Percentiles rank a stretch among this genome's conserved stretches.
phyloP scores from a whole-genome alignment of 768 basidiomycete species.

The Phaeolepiota aurea region DNA sequence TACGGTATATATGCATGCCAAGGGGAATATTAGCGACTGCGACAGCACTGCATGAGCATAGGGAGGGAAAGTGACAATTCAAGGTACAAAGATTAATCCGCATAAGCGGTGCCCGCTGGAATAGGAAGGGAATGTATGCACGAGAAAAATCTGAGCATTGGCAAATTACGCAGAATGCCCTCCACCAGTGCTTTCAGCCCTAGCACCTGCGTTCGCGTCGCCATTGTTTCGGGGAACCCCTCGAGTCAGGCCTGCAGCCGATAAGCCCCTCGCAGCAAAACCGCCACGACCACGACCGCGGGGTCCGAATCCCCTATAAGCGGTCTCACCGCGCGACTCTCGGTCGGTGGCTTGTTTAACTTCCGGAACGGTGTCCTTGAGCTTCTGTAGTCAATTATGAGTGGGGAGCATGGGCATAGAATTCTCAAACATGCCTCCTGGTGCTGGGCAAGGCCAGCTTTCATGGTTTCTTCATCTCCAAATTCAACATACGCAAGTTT shows the following conservation, averaged over 20 bases:
- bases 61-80: too few species aligned
- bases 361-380: conserved; percentile 58
- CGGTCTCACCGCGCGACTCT: conserved; percentile 30
- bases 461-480: conserved; percentile 82
- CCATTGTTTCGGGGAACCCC: conserved; percentile 15
- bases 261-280: conserved; percentile 58
- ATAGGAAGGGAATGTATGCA: not conserved
- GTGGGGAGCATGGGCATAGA: conserved; percentile 4
- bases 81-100: not conserved
- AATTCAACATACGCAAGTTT: conserved; percentile 86
- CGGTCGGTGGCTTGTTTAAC: conserved; percentile 66
- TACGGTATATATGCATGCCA: conserved; percentile 1
- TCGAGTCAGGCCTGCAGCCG: conserved; percentile 59
- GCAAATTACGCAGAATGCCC: not conserved
- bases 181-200: not conserved
- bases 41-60: not conserved
- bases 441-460: conserved; percentile 66
- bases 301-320: conserved; percentile 24
- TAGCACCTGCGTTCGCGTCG: conserved; percentile 3
- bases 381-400: conserved; percentile 37
- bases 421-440: conserved; percentile 43
- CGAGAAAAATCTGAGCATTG: not conserved
- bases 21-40: not conserved
- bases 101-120: not conserved
- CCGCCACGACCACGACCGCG: conserved; percentile 43